These are phyloP conservation scores for Crataegus laevigata DNA, from an alignment of 306 rosid species.

Conservation along the genomic window DNA sequence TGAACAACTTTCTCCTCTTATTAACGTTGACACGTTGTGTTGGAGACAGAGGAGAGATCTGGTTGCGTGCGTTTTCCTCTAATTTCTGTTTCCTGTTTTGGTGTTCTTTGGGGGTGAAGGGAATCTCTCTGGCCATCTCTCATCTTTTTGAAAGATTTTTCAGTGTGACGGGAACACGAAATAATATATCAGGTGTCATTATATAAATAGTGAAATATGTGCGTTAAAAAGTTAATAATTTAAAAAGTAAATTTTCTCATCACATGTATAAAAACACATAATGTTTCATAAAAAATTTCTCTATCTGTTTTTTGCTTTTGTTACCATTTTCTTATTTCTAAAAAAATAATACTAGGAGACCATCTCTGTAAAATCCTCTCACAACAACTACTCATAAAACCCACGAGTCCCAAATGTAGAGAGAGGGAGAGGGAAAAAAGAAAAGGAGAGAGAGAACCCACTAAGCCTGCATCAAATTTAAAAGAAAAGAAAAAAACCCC, in stretches of 20 bases:
- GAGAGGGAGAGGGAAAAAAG: background rate
- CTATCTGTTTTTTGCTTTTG: slow-evolving; percentile 2
- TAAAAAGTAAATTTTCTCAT: too few species aligned
- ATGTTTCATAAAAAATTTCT: accelerated
- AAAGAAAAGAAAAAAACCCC: slow-evolving; percentile 23
- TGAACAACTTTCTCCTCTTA: slow-evolving; percentile 31
- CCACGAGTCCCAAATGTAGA: slow-evolving; percentile 12
- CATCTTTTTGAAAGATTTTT: too few species aligned
- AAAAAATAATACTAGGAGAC: background rate
- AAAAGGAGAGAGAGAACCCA: slow-evolving; percentile 23
- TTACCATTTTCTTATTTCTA: slow-evolving; percentile 7
- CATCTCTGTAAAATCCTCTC: background rate
- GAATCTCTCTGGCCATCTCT: slow-evolving; percentile 39
- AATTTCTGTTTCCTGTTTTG: slow-evolving; percentile 42
- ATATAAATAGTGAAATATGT: too few species aligned
- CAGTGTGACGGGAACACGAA: accelerated
- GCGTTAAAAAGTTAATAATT: too few species aligned
- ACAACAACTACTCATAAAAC: background rate
- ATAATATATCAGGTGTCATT: accelerated
- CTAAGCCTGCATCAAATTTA: slow-evolving; percentile 45
- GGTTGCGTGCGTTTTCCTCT: slow-evolving; percentile 57
- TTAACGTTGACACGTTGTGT: slow-evolving; percentile 18
- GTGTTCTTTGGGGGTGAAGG: slow-evolving; percentile 22
- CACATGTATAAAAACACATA: too few species aligned
- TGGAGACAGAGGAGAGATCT: slow-evolving; percentile 1